Conservation (phyloP, 75 land plant species). For the Cryptomeria japonica region DNA sequence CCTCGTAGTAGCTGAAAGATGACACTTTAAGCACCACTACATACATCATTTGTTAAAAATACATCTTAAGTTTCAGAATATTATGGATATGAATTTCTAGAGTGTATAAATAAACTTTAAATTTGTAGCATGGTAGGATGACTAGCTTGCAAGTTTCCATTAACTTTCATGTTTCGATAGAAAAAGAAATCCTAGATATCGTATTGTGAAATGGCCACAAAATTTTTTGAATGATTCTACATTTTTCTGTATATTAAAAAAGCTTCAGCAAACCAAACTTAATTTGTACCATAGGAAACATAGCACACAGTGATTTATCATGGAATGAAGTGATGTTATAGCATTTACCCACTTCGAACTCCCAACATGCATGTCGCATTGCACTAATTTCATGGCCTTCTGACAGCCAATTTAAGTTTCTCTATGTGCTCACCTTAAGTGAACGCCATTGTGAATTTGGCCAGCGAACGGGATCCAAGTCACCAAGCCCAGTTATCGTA, state of each 20-base stretch:
- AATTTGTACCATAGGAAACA: not conserved
- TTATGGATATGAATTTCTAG: not conserved
- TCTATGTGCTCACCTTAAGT: slow-evolving; percentile 49
- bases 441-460: slow-evolving; percentile 66
- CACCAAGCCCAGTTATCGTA: slow-evolving; percentile 54
- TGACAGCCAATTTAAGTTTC: not conserved
- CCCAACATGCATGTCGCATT: not conserved
- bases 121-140: not conserved
- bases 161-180: not conserved
- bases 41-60: not conserved
- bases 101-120: not conserved
- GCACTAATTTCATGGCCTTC: not conserved
- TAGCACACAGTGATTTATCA: not conserved
- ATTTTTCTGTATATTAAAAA: not conserved
- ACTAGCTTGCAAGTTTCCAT: not conserved
- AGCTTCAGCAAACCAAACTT: not conserved
- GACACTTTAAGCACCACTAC: not conserved
- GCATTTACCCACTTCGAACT: not conserved
- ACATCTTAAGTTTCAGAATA: not conserved
- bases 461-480: slow-evolving; percentile 56
- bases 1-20: not conserved
- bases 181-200: not conserved
- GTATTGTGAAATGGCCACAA: not conserved
- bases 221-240: not conserved
- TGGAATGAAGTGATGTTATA: not conserved